Evolutionary conservation across 225 moss, liverwort and hornwort species (phyloP).

Genomic region (Polytrichum commune): DNA sequence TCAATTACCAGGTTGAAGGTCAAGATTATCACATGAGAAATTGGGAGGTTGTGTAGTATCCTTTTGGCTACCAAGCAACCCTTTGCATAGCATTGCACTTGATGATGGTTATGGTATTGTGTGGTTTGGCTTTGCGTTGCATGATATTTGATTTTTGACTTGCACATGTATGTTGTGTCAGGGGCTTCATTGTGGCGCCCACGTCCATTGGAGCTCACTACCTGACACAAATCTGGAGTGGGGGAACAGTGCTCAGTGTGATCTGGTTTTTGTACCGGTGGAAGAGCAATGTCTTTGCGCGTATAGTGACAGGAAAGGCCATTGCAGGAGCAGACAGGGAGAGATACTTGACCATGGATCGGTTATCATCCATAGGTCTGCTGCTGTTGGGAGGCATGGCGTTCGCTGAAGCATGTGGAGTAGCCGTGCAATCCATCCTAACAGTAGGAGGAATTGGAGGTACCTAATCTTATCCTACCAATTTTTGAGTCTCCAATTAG

Average conservation of each 20-base stretch:
- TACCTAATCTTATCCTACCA: constrained; percentile 13
- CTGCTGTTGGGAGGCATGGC: constrained; percentile 73
- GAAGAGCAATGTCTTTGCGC: constrained; percentile 68
- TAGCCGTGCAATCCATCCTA: constrained; percentile 79
- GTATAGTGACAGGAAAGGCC: constrained; percentile 36
- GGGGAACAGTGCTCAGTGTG: constrained; percentile 68
- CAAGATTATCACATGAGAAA: not conserved
- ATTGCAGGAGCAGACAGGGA: constrained; percentile 58
- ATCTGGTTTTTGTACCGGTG: constrained; percentile 88
- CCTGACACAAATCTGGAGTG: constrained; percentile 82
- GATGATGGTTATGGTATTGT: too few relatives aligned
- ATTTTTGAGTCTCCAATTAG: too few relatives aligned
- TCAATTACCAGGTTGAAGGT: too few relatives aligned
- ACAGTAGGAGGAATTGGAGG: constrained; percentile 97
- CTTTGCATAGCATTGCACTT: too few relatives aligned
- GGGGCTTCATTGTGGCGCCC: constrained; percentile 73
- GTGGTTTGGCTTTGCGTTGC: too few relatives aligned
- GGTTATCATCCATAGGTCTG: constrained; percentile 61
- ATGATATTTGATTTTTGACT: not conserved
- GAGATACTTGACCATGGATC: constrained; percentile 74
- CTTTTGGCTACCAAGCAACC: too few relatives aligned
- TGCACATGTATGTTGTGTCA: constrained; percentile 19
- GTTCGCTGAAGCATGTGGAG: constrained; percentile 81
- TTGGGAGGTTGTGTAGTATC: not conserved
- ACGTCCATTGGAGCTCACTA: constrained; percentile 58